phyloP scores from a whole-genome alignment of 1,284 basidiomycete genomes.

The Ustilago nuda region DNA sequence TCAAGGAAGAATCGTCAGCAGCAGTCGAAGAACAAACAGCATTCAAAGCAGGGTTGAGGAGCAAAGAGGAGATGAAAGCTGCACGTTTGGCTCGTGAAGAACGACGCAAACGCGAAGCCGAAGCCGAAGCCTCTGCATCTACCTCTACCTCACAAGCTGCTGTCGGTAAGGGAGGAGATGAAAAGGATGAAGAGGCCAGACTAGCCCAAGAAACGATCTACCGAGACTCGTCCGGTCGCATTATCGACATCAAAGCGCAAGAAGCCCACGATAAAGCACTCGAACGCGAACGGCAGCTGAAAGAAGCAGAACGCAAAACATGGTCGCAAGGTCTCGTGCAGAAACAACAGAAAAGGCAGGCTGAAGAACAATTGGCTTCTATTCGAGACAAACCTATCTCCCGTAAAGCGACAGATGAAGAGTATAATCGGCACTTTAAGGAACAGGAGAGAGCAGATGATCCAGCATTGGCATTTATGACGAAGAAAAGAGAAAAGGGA shows the following conservation, averaged over 20 bases:
- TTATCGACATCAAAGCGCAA: slow-evolving; percentile 86
- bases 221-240: slow-evolving; percentile 86
- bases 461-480: slow-evolving; percentile 90
- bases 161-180: slow-evolving; percentile 67
- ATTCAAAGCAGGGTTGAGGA: slow-evolving; percentile 50
- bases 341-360: slow-evolving; percentile 77
- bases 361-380: slow-evolving; percentile 14
- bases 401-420: slow-evolving; percentile 78
- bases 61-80: slow-evolving; percentile 55
- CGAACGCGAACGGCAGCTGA: slow-evolving; percentile 37
- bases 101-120: slow-evolving; percentile 11
- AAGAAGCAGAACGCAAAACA: slow-evolving; percentile 88
- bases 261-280: slow-evolving; percentile 79
- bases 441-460: slow-evolving; percentile 90
- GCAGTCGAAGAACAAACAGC: slow-evolving; percentile 2
- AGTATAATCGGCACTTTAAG: slow-evolving; percentile 84
- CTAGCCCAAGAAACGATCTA: slow-evolving; percentile 85
- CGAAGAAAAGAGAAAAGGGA: slow-evolving; percentile 77
- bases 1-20: neutral
- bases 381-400: slow-evolving; percentile 13
- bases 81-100: slow-evolving; percentile 43
- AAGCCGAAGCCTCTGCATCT: slow-evolving; percentile 6
- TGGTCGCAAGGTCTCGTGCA: slow-evolving; percentile 88
- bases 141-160: neutral
- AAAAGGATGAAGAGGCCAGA: slow-evolving; percentile 69